These are phyloP conservation scores for Pochonia chlamydosporia DNA, from an alignment of 2,329 filamentous ascomycete species.

Conservation along the genomic window DNA sequence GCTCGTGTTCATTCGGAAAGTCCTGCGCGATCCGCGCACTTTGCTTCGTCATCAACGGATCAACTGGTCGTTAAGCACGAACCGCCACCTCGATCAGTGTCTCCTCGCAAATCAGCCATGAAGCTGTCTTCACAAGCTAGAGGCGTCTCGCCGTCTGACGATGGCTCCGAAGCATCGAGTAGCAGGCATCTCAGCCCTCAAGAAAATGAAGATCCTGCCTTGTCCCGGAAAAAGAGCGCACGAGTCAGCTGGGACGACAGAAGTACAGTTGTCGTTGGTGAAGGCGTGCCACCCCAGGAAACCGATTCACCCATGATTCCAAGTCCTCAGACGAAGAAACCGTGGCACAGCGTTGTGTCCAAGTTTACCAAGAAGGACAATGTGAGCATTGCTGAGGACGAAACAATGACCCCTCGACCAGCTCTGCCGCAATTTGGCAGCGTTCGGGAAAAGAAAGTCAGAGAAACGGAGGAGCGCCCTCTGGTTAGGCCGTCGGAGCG, in stretches of 20 bases:
- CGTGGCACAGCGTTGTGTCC: slow-evolving; percentile 47
- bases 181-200: slow-evolving; percentile 18
- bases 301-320: slow-evolving; percentile 32
- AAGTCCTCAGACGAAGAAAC: slow-evolving; percentile 32
- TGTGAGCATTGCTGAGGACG: slow-evolving; percentile 49
- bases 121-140: slow-evolving; percentile 55
- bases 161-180: slow-evolving; percentile 38
- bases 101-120: slow-evolving; percentile 71
- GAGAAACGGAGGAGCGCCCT: slow-evolving; percentile 48
- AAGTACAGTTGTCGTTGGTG: slow-evolving; percentile 47
- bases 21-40: slow-evolving; percentile 63
- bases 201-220: slow-evolving; percentile 28
- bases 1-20: slow-evolving; percentile 47
- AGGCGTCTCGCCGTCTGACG: slow-evolving; percentile 44
- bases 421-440: slow-evolving; percentile 71
- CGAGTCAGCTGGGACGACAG: slow-evolving; percentile 77
- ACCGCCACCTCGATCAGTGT: slow-evolving; percentile 64
- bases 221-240: slow-evolving; percentile 55
- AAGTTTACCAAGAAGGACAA: slow-evolving; percentile 44
- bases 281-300: slow-evolving; percentile 32
- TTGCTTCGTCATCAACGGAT: slow-evolving; percentile 48
- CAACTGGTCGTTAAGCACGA: slow-evolving; percentile 56
- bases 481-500: slow-evolving; percentile 49
- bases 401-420: slow-evolving; percentile 68
- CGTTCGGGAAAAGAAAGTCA: slow-evolving; percentile 56